phyloP scores from a whole-genome alignment of 192 early-diverging fungal species.

The Gonapodya prolifera region DNA sequence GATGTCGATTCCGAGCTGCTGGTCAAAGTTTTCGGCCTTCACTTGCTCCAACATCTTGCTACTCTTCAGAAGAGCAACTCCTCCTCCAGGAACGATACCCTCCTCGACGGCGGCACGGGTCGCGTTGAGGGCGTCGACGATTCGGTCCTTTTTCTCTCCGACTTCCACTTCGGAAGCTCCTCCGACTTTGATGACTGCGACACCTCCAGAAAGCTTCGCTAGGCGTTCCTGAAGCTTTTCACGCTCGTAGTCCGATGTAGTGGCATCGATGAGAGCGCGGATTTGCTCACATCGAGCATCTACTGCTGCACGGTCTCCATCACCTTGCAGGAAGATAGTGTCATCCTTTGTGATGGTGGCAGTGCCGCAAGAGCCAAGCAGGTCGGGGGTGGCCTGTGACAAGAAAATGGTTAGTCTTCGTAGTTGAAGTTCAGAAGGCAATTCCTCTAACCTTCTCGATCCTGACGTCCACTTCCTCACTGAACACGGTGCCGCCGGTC shows the following conservation, averaged over 20 bases:
- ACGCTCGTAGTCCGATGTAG: constrained; percentile 93
- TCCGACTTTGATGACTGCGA: constrained; percentile 98
- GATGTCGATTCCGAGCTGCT: constrained; percentile 95
- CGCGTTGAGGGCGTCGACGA: constrained; percentile 95
- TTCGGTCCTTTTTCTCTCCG: constrained; percentile 99
- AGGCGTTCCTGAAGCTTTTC: constrained; percentile 99
- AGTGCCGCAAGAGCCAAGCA: constrained; percentile 78
- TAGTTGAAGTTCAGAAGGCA: background rate
- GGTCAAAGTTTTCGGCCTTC: constrained; percentile 97
- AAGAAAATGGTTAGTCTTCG: background rate
- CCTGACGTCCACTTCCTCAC: constrained; percentile 92
- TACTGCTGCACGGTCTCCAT: constrained; percentile 78
- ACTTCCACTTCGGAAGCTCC: constrained; percentile 98
- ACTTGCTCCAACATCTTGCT: constrained; percentile 64
- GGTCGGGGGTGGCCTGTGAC: constrained; percentile 53
- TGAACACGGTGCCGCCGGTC: constrained; percentile 94
- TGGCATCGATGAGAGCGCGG: constrained; percentile 72
- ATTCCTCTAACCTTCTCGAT: constrained; percentile 69
- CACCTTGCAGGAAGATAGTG: constrained; percentile 95
- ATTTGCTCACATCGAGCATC: constrained; percentile 94
- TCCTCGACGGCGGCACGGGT: constrained; percentile 98
- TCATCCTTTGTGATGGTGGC: constrained; percentile 98
- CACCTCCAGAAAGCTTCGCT: constrained; percentile 95
- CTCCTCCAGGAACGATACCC: constrained; percentile 98
- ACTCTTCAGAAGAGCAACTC: constrained; percentile 91